These are phyloP conservation scores for Venturia oleaginea DNA, from an alignment of 2,329 filamentous ascomycete species.

Conservation along the genomic window DNA sequence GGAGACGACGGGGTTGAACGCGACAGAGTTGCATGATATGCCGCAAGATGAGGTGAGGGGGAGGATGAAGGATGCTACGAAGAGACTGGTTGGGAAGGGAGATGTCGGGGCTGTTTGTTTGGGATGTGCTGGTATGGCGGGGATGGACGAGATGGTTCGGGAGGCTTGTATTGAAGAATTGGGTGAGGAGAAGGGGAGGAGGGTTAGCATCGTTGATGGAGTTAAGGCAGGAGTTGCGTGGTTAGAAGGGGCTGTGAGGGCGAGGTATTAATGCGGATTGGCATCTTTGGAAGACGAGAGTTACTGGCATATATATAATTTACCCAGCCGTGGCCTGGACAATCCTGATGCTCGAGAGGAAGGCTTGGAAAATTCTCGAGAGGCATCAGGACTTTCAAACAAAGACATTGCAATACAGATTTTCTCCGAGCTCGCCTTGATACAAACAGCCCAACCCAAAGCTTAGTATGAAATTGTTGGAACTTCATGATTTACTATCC, in stretches of 20 bases:
- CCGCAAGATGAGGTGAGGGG: slow-evolving; percentile 53
- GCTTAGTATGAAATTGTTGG: too few relatives aligned
- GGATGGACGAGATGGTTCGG: slow-evolving; percentile 68
- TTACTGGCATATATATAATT: too few relatives aligned
- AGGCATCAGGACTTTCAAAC: too few relatives aligned
- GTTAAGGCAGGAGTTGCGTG: slow-evolving; percentile 60
- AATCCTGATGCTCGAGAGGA: too few relatives aligned
- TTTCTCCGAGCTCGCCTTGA: too few relatives aligned
- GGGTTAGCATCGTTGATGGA: slow-evolving; percentile 69
- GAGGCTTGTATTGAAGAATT: slow-evolving; percentile 56
- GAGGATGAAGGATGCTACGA: slow-evolving; percentile 62
- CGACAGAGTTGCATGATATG: slow-evolving; percentile 67
- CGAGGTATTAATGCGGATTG: background rate
- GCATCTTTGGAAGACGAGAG: too few relatives aligned
- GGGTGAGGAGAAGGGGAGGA: slow-evolving; percentile 48
- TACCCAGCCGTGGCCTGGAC: too few relatives aligned
- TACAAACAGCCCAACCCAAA: too few relatives aligned
- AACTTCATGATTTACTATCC: too few relatives aligned
- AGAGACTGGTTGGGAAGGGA: slow-evolving; percentile 48
- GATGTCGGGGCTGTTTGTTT: slow-evolving; percentile 63
- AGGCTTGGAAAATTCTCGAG: too few relatives aligned
- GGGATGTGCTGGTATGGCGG: slow-evolving; percentile 87
- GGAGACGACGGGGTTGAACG: slow-evolving; percentile 70
- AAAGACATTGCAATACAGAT: too few relatives aligned
- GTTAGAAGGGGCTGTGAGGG: slow-evolving; percentile 43